These are phyloP conservation scores for Laburnicola sp. DNA, from an alignment of 2,329 filamentous ascomycete genomes.

Conservation along the genomic window DNA sequence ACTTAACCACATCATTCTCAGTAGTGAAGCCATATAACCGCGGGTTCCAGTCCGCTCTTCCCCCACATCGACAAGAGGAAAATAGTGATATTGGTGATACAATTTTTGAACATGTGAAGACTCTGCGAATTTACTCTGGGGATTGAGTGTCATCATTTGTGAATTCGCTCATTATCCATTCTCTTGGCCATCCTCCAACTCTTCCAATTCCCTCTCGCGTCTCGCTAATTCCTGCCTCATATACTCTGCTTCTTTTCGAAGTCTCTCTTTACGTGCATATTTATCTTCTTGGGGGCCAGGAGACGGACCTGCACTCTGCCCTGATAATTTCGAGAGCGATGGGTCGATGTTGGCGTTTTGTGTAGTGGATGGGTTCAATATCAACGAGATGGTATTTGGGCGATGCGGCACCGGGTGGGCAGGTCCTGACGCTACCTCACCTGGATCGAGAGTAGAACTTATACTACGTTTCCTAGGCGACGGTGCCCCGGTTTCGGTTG, in stretches of 20 bases:
- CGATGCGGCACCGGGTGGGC: constrained; percentile 34
- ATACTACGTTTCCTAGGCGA: constrained; percentile 43
- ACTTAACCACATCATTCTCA: no score
- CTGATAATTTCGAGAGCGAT: constrained; percentile 28
- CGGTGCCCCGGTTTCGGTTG: constrained; percentile 23
- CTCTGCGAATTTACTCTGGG: no score
- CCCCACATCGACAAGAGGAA: no score
- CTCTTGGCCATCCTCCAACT: constrained; percentile 34
- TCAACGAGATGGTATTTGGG: constrained; percentile 40
- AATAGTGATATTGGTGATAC: no score
- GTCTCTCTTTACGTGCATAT: constrained; percentile 31
- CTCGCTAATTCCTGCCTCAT: constrained; percentile 37
- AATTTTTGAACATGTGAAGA: no score
- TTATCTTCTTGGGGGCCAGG: constrained; percentile 37
- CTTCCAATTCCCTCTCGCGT: constrained; percentile 37
- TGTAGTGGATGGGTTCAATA: constrained; percentile 34
- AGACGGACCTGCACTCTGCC: constrained; percentile 24
- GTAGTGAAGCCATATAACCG: no score
- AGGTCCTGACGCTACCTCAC: constrained; percentile 24
- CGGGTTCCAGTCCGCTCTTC: no score
- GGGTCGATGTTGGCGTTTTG: constrained; percentile 40
- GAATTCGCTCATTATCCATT: background rate
- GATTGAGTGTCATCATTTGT: no score
- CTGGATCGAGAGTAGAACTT: constrained; percentile 37
- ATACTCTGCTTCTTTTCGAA: constrained; percentile 35